phyloP scores from a whole-genome alignment of 306 rosid genomes.

The Gynostemma pentaphyllum region DNA sequence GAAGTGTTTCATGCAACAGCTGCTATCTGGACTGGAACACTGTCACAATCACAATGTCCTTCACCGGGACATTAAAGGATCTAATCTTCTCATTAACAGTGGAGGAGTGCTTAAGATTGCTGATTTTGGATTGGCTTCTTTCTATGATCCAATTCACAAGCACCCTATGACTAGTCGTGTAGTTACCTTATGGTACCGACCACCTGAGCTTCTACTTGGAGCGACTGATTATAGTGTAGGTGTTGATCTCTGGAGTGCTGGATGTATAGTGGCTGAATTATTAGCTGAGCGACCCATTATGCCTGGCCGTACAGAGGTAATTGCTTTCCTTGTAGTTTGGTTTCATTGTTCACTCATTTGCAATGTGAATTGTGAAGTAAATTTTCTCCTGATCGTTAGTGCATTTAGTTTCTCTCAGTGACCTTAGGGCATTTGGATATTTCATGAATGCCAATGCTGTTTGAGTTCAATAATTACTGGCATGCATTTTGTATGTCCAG shows the following conservation, averaged over 20 bases:
- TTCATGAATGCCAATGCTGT: neutral
- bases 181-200: slow-evolving; percentile 75
- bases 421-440: neutral
- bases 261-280: slow-evolving; percentile 63
- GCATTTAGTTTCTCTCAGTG: neutral
- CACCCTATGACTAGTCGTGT: slow-evolving; percentile 70
- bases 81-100: slow-evolving; percentile 63
- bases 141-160: slow-evolving; percentile 50
- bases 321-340: slow-evolving; percentile 11
- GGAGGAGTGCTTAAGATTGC: slow-evolving; percentile 60
- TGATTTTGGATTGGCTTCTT: slow-evolving; percentile 63
- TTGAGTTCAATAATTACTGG: neutral
- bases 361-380: neutral
- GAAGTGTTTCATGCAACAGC: slow-evolving; percentile 56
- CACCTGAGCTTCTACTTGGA: slow-evolving; percentile 68
- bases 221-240: slow-evolving; percentile 66
- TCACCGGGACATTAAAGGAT: slow-evolving; percentile 77
- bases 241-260: slow-evolving; percentile 71
- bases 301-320: slow-evolving; percentile 82
- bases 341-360: neutral
- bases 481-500: neutral
- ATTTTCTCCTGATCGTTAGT: neutral
- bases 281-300: slow-evolving; percentile 67
- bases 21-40: slow-evolving; percentile 64
- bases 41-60: slow-evolving; percentile 50